Percentiles rank a stretch among this genome's conserved stretches.
Conservation (phyloP, 495 filamentous ascomycete genomes). For the Aspergillus hancockii region DNA sequence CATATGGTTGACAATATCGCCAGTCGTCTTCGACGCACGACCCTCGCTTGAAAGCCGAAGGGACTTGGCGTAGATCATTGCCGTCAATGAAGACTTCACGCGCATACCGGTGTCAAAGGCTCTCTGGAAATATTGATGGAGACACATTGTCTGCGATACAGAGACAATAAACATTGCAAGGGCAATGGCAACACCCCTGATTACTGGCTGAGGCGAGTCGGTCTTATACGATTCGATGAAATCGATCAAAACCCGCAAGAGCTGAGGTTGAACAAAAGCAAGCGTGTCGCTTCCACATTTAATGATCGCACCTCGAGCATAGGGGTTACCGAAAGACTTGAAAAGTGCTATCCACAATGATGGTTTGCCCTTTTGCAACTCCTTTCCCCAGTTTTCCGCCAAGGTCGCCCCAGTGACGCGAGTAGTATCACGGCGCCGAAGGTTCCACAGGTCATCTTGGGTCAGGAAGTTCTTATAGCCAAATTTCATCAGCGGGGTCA, state of each 20-base stretch:
- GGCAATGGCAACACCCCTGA: conserved; percentile 85
- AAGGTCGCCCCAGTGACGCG: conserved; percentile 65
- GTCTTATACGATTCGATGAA: conserved; percentile 81
- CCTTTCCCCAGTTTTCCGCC: conserved; percentile 71
- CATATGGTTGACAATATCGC: conserved; percentile 99
- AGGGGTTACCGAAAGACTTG: conserved; percentile 80
- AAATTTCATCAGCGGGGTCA: conserved; percentile 97
- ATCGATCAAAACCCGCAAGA: conserved; percentile 79
- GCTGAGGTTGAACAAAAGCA: conserved; percentile 87
- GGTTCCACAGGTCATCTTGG: conserved; percentile 95
- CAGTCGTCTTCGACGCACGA: conserved; percentile 84
- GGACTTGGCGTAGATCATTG: conserved; percentile 89
- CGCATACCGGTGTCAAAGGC: conserved; percentile 96
- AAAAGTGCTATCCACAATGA: conserved; percentile 93
- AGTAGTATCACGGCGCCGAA: conserved; percentile 79
- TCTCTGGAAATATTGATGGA: conserved; percentile 96
- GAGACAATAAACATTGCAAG: conserved; percentile 91
- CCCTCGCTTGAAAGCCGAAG: conserved; percentile 92
- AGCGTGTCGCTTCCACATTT: conserved; percentile 83
- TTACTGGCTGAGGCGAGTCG: conserved; percentile 68
- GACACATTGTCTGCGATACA: conserved; percentile 72
- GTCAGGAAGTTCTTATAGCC: conserved; percentile 91
- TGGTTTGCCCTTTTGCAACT: conserved; percentile 74
- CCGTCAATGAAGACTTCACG: conserved; percentile 85
- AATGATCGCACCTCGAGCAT: conserved; percentile 75